Percentiles rank a stretch among this genome's conserved stretches.
Conservation (phyloP, 176 grass and related monocot species). For the Echinochloa phyllopogon region DNA sequence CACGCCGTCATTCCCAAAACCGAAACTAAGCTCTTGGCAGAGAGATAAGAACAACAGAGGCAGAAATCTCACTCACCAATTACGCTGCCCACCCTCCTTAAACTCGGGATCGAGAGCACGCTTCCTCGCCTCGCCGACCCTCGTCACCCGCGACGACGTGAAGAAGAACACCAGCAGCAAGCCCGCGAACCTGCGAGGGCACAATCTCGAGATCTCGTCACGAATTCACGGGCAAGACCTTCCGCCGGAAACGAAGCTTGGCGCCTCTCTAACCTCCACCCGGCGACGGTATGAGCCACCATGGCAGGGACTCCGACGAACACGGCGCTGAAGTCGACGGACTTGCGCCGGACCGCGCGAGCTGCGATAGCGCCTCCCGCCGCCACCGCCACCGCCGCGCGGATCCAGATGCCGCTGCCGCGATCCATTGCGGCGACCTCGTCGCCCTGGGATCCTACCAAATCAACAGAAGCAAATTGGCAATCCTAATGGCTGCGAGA, state of each 20-base stretch:
- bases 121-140: conserved; percentile 83
- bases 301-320: conserved; percentile 82
- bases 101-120: conserved; percentile 78
- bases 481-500: neutral
- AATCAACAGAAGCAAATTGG: neutral
- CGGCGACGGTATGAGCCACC: conserved; percentile 80
- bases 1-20: neutral
- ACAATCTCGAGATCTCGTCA: conserved; percentile 37
- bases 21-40: neutral
- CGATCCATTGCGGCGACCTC: conserved; percentile 41
- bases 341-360: conserved; percentile 77
- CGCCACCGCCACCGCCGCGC: conserved; percentile 50
- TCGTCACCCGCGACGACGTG: conserved; percentile 84
- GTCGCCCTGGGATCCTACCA: neutral
- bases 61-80: conserved; percentile 67
- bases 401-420: conserved; percentile 50
- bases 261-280: conserved; percentile 65
- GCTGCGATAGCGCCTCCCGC: conserved; percentile 62
- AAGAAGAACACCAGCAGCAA: conserved; percentile 95
- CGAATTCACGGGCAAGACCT: neutral
- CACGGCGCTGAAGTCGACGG: conserved; percentile 72
- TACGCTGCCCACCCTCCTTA: conserved; percentile 86
- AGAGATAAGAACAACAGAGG: neutral
- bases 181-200: conserved; percentile 67
- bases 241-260: neutral